Evolutionary conservation across 768 basidiomycete genomes (phyloP).

Genomic region (Fistulinella prunicolor): DNA sequence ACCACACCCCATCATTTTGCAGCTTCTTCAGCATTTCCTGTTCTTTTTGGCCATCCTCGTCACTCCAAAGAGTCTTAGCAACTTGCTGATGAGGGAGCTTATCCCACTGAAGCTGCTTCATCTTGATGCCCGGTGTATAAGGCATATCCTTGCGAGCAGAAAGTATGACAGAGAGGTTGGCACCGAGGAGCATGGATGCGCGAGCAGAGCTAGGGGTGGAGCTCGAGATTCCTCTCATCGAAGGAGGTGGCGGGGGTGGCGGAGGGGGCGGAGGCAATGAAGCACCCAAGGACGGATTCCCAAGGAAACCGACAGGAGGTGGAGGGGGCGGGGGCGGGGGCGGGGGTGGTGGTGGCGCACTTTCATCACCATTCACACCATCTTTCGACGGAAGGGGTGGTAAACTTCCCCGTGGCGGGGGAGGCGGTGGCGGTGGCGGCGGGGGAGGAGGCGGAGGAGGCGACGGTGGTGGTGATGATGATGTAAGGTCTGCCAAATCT

Average conservation of each 20-base stretch:
- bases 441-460: slow-evolving; percentile 22
- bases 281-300: slow-evolving; percentile 24
- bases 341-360: slow-evolving; percentile 31
- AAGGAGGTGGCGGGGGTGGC: slow-evolving; percentile 36
- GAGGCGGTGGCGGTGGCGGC: slow-evolving; percentile 13
- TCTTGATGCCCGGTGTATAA: slow-evolving; percentile 82
- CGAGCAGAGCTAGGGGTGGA: slow-evolving; percentile 50
- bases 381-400: slow-evolving; percentile 19
- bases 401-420: slow-evolving; percentile 3
- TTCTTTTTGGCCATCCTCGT: slow-evolving; percentile 62
- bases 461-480: slow-evolving; percentile 26
- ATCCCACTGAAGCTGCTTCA: slow-evolving; percentile 99
- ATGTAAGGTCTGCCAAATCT: slow-evolving; percentile 22
- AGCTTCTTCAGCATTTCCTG: slow-evolving; percentile 80
- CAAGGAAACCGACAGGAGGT: slow-evolving; percentile 34
- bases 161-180: slow-evolving; percentile 53
- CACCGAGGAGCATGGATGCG: slow-evolving; percentile 56
- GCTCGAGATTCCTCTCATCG: slow-evolving; percentile 28
- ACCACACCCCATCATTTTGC: slow-evolving; percentile 84
- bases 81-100: slow-evolving; percentile 91
- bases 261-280: slow-evolving; percentile 33
- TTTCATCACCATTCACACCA: slow-evolving; percentile 12
- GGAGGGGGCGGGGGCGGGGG: slow-evolving; percentile 34
- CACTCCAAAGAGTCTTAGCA: slow-evolving; percentile 81
- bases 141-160: slow-evolving; percentile 80